Base-by-base conservation (phyloP, 495 filamentous ascomycete genomes). In the Penicillium roqueforti region DNA sequence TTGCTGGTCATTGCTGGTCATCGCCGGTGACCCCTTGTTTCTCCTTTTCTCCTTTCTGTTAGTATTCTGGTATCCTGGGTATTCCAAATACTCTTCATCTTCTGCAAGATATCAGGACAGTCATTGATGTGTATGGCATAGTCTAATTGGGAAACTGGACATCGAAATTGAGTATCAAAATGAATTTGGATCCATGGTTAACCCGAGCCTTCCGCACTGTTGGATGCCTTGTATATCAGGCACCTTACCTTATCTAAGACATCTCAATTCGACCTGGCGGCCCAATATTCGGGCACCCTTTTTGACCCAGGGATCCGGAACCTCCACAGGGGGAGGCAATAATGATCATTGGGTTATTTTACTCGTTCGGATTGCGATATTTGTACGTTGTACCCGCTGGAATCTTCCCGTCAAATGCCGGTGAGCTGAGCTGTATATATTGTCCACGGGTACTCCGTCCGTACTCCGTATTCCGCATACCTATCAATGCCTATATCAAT, bases 21-120 rank as follows among this genome's bases (percentile, higher is more conserved):
- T 46, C n/a, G 32, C 25, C 40, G 16, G 14, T 34, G 6, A 16
- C 28, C 50, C 50, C 50, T 52, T 44, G 50, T 50, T 39, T 25
- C 49, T 51, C 38, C 50, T 42, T 51, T 42, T 28, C n/a, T 8
- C 26, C 26, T 32, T 32, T 32, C 14, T 9, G n/a, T 23, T 31
- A 3, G 10, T 31, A 31, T 31, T 31, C 28, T 31, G 28, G 9
- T 29, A 31, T 31, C 13, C 28, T 34, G 31, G 3, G 26, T 18
- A 20, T 46, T 14, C 9, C 34, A 14, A n/a, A 22, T 38, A n/a
- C n/a, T n/a, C n/a, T n/a, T n/a, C n/a, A n/a, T n/a, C n/a, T n/a
- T n/a, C n/a, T n/a, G 7, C 28, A 7, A 31, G 23, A 8, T 16
- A 29, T 29, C 9, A 19, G 3, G 3, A 1, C 3, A 14, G 10